Conservation (phyloP, 371 early-diverging fungal species). For the Mucor irregularis region DNA sequence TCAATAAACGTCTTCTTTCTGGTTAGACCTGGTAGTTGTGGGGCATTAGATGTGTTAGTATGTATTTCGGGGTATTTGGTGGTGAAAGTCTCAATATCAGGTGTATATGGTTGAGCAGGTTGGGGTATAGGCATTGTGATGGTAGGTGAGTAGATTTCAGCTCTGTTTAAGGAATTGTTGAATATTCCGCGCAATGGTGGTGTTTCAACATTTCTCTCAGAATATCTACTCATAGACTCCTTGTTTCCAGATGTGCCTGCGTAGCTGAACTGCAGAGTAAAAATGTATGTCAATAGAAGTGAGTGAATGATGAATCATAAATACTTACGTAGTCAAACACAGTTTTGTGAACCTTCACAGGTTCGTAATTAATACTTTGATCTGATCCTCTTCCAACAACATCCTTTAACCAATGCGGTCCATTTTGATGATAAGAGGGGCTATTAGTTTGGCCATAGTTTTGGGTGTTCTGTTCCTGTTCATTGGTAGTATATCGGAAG, state of each 20-base stretch:
- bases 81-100: slow-evolving; percentile 3
- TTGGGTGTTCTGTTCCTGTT: not conserved
- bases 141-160: not conserved
- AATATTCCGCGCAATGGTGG: slow-evolving; percentile 24
- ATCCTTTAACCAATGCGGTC: slow-evolving; percentile 1
- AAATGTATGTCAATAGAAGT: not conserved
- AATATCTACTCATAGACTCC: slow-evolving; percentile 12
- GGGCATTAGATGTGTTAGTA: not conserved
- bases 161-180: slow-evolving; percentile 7
- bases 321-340: slow-evolving; percentile 14
- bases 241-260: slow-evolving; percentile 2
- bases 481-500: slow-evolving; percentile 7
- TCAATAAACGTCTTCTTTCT: slow-evolving; percentile 59
- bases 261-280: not conserved
- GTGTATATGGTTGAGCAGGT: not conserved
- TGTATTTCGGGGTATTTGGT: slow-evolving; percentile 4
- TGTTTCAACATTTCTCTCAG: not conserved
- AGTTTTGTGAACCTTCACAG: slow-evolving; percentile 19
- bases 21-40: slow-evolving; percentile 13
- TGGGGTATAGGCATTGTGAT: slow-evolving; percentile 15
- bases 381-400: not conserved
- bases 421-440: not conserved
- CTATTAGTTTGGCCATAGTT: too few species aligned
- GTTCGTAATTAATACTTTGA: not conserved
- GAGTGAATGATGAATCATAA: not conserved